phyloP scores from a whole-genome alignment of 2,329 filamentous ascomycete genomes.

The Sordariomycetes sp. region DNA sequence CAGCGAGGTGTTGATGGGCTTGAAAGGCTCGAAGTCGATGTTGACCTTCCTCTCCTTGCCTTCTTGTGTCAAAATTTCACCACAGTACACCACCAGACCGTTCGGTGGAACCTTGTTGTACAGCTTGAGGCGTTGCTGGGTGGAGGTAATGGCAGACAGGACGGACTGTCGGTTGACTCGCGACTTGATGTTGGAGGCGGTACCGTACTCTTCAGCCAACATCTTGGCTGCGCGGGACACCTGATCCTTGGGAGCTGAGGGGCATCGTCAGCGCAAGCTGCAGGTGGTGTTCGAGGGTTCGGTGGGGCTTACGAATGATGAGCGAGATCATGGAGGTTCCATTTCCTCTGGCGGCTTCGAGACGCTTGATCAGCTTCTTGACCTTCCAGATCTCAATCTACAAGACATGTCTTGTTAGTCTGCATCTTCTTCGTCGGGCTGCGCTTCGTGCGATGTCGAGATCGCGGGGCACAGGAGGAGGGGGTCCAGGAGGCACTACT shows the following conservation, averaged over 20 bases:
- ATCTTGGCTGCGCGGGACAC: slow-evolving; percentile 95
- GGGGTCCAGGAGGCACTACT: slow-evolving; percentile 20
- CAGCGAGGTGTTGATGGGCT: slow-evolving; percentile 98
- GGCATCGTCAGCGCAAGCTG: slow-evolving; percentile 6
- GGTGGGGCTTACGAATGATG: slow-evolving; percentile 74
- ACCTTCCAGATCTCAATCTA: slow-evolving; percentile 88
- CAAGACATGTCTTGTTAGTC: no score
- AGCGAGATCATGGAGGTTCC: slow-evolving; percentile 99
- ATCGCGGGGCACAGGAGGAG: slow-evolving; percentile 5
- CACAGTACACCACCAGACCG: slow-evolving; percentile 95
- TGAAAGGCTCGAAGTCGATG: slow-evolving; percentile 99
- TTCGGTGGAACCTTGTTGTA: slow-evolving; percentile 99
- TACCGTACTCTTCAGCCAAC: slow-evolving; percentile 99
- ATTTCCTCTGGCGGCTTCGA: slow-evolving; percentile 94
- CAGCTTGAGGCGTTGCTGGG: slow-evolving; percentile 96
- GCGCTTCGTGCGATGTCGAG: not conserved
- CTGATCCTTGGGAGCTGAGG: slow-evolving; percentile 91
- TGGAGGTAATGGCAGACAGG: slow-evolving; percentile 95
- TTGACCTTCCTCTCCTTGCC: slow-evolving; percentile 99
- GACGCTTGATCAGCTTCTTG: slow-evolving; percentile 98
- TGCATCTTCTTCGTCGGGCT: not conserved
- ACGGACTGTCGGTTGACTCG: slow-evolving; percentile 98
- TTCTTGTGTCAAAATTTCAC: slow-evolving; percentile 98
- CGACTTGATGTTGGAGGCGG: slow-evolving; percentile 98
- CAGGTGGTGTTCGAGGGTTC: not conserved